Evolutionary conservation across 2,329 filamentous ascomycete species (phyloP), one percentile per base, ranked within the genome.

Genomic region (Aquanectria penicillioides): DNA sequence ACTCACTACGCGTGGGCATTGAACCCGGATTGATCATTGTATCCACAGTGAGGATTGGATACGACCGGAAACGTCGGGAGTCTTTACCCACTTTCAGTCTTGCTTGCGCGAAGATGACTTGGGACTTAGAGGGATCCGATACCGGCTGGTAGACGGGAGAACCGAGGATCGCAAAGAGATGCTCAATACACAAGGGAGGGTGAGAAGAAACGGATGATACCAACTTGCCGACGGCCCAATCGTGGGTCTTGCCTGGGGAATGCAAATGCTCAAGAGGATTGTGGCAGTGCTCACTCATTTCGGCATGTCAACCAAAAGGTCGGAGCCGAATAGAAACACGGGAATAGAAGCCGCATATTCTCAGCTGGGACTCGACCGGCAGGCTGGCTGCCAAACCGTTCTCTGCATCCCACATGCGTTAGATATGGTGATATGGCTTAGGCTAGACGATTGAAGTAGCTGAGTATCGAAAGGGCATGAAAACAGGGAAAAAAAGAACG

Each of bases 11-110:
- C 25, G 29, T 34, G 44, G 20, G 25, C 20, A 31, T 34, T 28
- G 26, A 52, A n/a, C 9, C 59, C 49, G 56, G 59, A 63, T 63
- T 64, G 56, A 54, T 57, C 43, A 47, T 63, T 38, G 34, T 38
- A 25, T 46, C 47, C 54, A 31, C 40, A 40, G 25, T 37, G 34
- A 20, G 49, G n/a, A n/a, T n/a, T 51, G 44, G 61, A 34, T 46
- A 38, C 29, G 43, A 52, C 67, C 67, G 67, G 67, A 69, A 69
- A 57, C 61, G 61, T 69, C 67, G 67, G 67, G 56, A 50, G 29
- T 41, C 26, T 22, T 6, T 51, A 59, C 43, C 52, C 64, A 44
- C n/a, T n/a, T n/a, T 28, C 55, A 62, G 37, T 11, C 29, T 25
- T 40, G 12, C 41, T 44, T 44, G 53, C 25, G 13, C 47, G 41